phyloP scores from a whole-genome alignment of 108 stramenopile genomes.

The Cyclotella atomus region DNA sequence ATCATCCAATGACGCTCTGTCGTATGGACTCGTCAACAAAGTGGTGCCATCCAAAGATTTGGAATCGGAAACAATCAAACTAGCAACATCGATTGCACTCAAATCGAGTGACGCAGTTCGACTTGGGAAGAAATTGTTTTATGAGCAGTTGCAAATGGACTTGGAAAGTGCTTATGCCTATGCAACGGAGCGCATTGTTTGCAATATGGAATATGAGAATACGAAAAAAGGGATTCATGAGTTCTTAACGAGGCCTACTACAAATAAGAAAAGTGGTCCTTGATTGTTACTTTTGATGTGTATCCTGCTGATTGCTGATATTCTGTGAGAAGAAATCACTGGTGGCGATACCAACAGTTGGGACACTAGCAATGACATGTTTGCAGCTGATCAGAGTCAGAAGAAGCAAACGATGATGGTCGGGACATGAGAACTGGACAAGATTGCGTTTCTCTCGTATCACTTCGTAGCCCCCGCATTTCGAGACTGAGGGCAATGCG shows the following conservation, averaged over 20 bases:
- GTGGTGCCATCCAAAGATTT: conserved; percentile 32
- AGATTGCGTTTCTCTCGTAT: too few relatives aligned
- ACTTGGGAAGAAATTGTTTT: conserved; percentile 65
- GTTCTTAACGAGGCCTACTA: conserved; percentile 56
- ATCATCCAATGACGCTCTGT: conserved; percentile 58
- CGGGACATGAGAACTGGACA: too few relatives aligned
- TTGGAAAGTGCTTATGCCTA: conserved; percentile 62
- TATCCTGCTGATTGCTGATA: too few relatives aligned
- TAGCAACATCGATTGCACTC: conserved; percentile 53
- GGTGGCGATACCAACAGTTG: too few relatives aligned
- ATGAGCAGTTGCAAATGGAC: conserved; percentile 47
- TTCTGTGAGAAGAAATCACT: too few relatives aligned
- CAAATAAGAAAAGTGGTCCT: too few relatives aligned
- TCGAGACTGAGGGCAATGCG: too few relatives aligned
- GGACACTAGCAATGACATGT: too few relatives aligned
- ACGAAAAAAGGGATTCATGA: conserved; percentile 58
- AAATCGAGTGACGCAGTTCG: conserved; percentile 58
- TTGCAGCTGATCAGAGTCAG: too few relatives aligned
- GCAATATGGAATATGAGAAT: conserved; percentile 60
- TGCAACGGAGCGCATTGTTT: conserved; percentile 61
- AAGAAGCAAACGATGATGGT: too few relatives aligned
- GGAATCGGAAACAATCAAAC: conserved; percentile 34
- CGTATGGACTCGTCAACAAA: conserved; percentile 58
- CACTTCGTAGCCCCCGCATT: too few relatives aligned
- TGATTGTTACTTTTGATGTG: too few relatives aligned